Evolutionary conservation across 2,329 filamentous ascomycete genomes (phyloP).

Genomic region (Monascus ruber): DNA sequence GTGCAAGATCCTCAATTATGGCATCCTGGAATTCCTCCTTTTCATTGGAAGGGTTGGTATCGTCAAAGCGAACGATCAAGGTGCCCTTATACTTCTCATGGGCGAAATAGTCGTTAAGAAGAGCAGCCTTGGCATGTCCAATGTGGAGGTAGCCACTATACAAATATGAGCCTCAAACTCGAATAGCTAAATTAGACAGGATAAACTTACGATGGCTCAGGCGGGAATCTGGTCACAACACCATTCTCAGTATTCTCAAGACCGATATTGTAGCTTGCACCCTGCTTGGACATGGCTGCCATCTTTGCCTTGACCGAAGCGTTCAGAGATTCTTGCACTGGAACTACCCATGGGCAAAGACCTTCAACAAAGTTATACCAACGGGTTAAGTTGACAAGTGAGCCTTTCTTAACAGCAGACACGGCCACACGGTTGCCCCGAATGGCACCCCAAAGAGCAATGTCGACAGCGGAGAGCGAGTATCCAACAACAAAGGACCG

Average conservation of each 20-base stretch:
- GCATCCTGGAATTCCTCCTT: slow-evolving; percentile 93
- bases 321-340: slow-evolving; percentile 58
- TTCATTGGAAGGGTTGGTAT: slow-evolving; percentile 95
- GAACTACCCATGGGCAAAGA: slow-evolving; percentile 63
- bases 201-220: slow-evolving; percentile 67
- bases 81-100: slow-evolving; percentile 88
- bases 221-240: slow-evolving; percentile 84
- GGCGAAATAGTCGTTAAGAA: slow-evolving; percentile 93
- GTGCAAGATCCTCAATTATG: slow-evolving; percentile 78
- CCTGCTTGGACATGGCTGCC: slow-evolving; percentile 58
- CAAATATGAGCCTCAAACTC: background rate
- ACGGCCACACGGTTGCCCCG: slow-evolving; percentile 75
- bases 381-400: slow-evolving; percentile 63
- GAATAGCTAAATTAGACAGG: slow-evolving; percentile 1
- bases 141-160: slow-evolving; percentile 73
- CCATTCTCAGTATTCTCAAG: slow-evolving; percentile 76
- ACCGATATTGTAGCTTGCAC: slow-evolving; percentile 79
- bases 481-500: slow-evolving; percentile 81
- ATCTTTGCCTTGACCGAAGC: slow-evolving; percentile 60
- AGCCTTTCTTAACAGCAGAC: slow-evolving; percentile 66
- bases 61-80: slow-evolving; percentile 84
- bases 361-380: slow-evolving; percentile 86
- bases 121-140: slow-evolving; percentile 85
- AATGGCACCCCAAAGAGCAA: slow-evolving; percentile 71
- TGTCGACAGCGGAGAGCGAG: slow-evolving; percentile 62